Base-by-base conservation (phyloP, 2,329 filamentous ascomycete genomes). In the Ascochyta clinopodiicola region DNA sequence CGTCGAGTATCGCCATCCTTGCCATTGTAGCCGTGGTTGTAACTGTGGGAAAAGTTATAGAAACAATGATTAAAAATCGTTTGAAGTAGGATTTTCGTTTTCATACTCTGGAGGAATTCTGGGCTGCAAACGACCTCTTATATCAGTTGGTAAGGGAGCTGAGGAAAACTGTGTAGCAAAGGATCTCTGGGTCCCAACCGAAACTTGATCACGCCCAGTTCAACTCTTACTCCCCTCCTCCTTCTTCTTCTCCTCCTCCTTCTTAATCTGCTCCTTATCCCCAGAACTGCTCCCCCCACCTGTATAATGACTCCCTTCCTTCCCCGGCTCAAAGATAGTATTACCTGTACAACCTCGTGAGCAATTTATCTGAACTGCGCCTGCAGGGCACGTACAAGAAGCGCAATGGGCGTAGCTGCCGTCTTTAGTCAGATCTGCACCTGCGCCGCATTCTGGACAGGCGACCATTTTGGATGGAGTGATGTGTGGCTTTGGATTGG, bases 391-490 rank as follows among this genome's bases (percentile, higher is more conserved):
- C 66, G 19, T 60, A 71, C 68, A 71, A 8, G 65, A 68, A 43
- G 68, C 67, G 44, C 68, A 71, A 43, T 71, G 68, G 24, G 68
- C 68, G 50, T 65, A 71, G 32, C 58, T 59, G 12, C 68, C 67
- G 37, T 71, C 68, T 51, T 69, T 69, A 2, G 68, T 71, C 46
- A 69, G 32, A 51, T 71, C 68, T 39, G 68, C 68, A 9, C 58
- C 52, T 9, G 68, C 67, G 13, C 62, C 67, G 44, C 68, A 71
- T 60, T 69, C 67, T 31, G 68, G 68, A 51, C 68, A 71, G n/a
- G 57, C 27, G 19, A 66, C 56, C 68, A 69, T 69, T 36, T 53
- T 51, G 34, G 19, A 15, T 17, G 10, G 24, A 15, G 12, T 44
- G 15, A 24, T 32, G 7, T 0, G 21, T 43, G 25, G 3, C 32